Base-by-base conservation (phyloP, 805 yeast species). In the Zygotorulaspora sp. region DNA sequence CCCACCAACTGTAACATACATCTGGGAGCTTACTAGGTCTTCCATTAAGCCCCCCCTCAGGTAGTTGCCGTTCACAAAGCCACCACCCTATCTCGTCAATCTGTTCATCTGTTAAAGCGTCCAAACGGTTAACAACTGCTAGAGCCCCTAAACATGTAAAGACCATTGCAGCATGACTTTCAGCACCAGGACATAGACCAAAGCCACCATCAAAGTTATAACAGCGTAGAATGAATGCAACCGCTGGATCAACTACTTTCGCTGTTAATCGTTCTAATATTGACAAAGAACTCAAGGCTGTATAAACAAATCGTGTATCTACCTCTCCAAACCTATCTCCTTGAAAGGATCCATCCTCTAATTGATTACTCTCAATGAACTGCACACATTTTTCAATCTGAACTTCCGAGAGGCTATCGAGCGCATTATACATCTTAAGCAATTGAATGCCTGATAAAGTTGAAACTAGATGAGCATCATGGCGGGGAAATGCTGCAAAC, bases 1-100 rank as follows among this genome's bases (percentile, higher is more conserved):
- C 95, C 99, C 99, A 92, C 96, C 97, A 92, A 50, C 92, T 80
- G 58, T 92, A 92, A 58, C 99, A 92, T n/a, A 86, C 96, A 61
- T 92, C 99, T 0, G 97, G 95, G 13, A 87, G 65, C 58, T 92
- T 92, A 42, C 92, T 95, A 0, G 97, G 96, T 35, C 99, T 73
- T 1, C 99, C 99, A 56, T 92, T 92, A 38, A 92, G 69, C 0
- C 99, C 99, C 5, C 99, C 99, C 19, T 72, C 72, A 12, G 65
- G 67, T 6, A 86, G 74, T 61, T 92, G 99, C 41, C 99, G 68
- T 56, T 92, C 97, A 52, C 90, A 74, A 13, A 92, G 68, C 97
- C 98, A 92, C 76, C 83, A 77, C 2, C 80, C 78, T 9, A 85
- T 67, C 32, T 73, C 59, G 18, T 75, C 75, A 5, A 57, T 37